phyloP scores from a whole-genome alignment of 1,284 basidiomycete genomes.

The Ceratobasidium papillatum region DNA sequence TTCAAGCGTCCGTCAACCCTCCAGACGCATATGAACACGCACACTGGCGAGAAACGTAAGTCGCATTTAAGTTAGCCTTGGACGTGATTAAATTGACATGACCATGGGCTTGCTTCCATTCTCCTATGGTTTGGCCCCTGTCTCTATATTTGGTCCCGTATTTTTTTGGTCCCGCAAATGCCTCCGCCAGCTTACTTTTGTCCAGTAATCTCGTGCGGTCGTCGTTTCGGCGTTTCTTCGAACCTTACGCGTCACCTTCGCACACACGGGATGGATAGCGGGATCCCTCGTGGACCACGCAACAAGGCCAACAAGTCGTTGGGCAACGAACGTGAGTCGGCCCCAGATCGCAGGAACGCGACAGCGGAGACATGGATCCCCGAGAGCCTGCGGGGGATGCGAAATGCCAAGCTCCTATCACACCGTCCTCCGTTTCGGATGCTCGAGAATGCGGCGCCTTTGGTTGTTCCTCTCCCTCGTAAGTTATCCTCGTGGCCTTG shows the following conservation, averaged over 20 bases:
- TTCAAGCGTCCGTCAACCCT: constrained; percentile 48
- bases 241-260: constrained; percentile 69
- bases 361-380: constrained; percentile 35
- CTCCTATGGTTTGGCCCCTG: background rate
- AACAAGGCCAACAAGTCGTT: background rate
- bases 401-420: constrained; percentile 36
- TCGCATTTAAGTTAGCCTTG: constrained; percentile 37
- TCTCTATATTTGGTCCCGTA: background rate
- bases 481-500: constrained; percentile 9
- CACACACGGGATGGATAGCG: constrained; percentile 52
- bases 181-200: constrained; percentile 61
- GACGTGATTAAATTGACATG: background rate
- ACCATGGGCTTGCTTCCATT: too few species aligned
- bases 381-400: constrained; percentile 38
- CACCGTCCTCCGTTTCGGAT: constrained; percentile 36
- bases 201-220: constrained; percentile 58
- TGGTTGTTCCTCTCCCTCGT: constrained; percentile 42
- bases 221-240: constrained; percentile 67
- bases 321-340: background rate
- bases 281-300: background rate
- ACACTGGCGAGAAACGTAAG: constrained; percentile 69
- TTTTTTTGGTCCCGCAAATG: background rate
- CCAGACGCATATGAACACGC: constrained; percentile 71
- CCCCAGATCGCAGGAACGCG: background rate
- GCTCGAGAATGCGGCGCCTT: background rate